phyloP scores from a whole-genome alignment of 1,284 basidiomycete species.

The Cryptococcus sp. region DNA sequence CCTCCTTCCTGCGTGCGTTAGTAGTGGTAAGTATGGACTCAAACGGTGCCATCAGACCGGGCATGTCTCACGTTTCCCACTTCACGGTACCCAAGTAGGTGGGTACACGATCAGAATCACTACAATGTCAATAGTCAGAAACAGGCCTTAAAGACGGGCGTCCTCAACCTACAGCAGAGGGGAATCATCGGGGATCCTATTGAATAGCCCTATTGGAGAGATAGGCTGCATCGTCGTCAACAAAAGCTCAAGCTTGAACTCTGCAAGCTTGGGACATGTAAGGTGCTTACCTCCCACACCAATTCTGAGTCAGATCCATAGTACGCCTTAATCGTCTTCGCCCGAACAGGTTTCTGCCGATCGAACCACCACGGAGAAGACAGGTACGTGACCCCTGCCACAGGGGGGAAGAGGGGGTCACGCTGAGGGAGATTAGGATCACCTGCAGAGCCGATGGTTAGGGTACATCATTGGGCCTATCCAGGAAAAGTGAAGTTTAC shows the following conservation, averaged over 20 bases:
- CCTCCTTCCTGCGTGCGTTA: conserved; percentile 10
- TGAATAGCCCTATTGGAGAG: conserved; percentile 9
- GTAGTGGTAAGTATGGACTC: neutral
- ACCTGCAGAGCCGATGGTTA: too few species aligned
- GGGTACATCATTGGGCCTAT: too few species aligned
- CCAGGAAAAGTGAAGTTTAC: neutral
- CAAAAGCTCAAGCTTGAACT: neutral
- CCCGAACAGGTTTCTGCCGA: conserved; percentile 11
- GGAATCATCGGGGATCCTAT: conserved; percentile 8
- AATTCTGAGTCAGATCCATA: conserved; percentile 12
- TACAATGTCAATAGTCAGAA: too few species aligned
- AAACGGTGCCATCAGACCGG: too few species aligned
- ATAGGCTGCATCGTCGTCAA: neutral
- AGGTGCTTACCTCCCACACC: conserved; percentile 8
- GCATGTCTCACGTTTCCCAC: too few species aligned
- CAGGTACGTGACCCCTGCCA: conserved; percentile 18
- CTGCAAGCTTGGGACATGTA: neutral
- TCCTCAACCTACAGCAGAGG: conserved; percentile 4
- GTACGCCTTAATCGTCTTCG: conserved; percentile 16
- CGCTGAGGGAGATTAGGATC: neutral
- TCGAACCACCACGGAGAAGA: conserved; percentile 22
- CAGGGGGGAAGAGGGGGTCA: conserved; percentile 6
- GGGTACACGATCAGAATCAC: too few species aligned
- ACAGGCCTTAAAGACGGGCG: neutral
- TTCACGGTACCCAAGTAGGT: too few species aligned